phyloP scores from a whole-genome alignment of 2,329 filamentous ascomycete species.

The Ceratocystiopsis sp. region DNA sequence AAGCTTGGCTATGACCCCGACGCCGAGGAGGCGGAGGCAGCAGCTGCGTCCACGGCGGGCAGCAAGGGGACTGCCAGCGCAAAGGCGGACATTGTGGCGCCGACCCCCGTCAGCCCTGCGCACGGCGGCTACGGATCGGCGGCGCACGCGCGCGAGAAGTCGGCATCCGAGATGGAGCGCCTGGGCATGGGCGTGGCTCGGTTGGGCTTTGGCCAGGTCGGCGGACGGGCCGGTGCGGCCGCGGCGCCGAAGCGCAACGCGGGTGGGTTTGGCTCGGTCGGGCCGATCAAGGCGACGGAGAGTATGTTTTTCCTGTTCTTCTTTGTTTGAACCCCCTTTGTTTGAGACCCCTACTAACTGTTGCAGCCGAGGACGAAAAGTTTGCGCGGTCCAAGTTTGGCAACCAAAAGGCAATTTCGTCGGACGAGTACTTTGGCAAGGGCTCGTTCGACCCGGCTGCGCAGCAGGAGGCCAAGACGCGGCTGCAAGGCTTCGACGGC shows the following conservation, averaged over 20 bases:
- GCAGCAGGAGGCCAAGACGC: constrained; percentile 70
- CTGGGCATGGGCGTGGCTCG: constrained; percentile 76
- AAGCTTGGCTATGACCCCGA: constrained; percentile 93
- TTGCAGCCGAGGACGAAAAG: constrained; percentile 54
- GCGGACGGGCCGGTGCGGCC: constrained; percentile 30
- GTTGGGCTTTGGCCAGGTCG: constrained; percentile 78
- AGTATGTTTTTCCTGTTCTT: neutral
- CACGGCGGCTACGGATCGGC: constrained; percentile 46
- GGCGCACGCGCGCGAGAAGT: constrained; percentile 38
- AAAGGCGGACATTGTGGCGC: constrained; percentile 36
- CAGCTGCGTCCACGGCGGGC: constrained; percentile 25
- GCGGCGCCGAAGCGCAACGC: constrained; percentile 48
- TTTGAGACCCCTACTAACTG: neutral
- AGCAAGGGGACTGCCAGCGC: constrained; percentile 24
- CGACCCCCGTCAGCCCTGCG: constrained; percentile 56
- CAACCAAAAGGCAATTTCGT: constrained; percentile 85
- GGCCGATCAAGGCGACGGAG: constrained; percentile 56
- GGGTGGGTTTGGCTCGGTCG: constrained; percentile 75
- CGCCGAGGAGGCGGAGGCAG: constrained; percentile 46
- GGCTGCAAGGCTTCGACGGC: constrained; percentile 84
- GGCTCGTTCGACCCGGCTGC: constrained; percentile 65
- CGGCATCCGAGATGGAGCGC: constrained; percentile 66
- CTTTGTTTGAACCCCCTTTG: neutral
- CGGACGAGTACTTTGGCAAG: constrained; percentile 95
- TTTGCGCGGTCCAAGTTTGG: constrained; percentile 84